phyloP scores from a whole-genome alignment of 495 filamentous ascomycete species.

The Penicillium canariense region DNA sequence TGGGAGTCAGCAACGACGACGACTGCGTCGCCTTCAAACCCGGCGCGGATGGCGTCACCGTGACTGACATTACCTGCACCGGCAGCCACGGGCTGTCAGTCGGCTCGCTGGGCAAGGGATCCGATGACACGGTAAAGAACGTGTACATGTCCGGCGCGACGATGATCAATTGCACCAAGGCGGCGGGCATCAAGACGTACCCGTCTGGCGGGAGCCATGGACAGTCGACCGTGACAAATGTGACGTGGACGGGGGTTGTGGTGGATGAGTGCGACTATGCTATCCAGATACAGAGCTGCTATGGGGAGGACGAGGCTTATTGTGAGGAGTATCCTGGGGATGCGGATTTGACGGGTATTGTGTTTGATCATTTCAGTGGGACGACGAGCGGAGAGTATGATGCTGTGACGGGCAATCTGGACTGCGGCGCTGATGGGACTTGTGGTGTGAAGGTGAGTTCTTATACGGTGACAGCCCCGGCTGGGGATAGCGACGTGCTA shows the following conservation, averaged over 20 bases:
- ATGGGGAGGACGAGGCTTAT: conserved; percentile 39
- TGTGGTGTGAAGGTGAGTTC: conserved; percentile 35
- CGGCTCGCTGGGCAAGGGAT: conserved; percentile 34
- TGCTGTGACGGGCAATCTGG: conserved; percentile 37
- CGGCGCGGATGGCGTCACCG: conserved; percentile 37
- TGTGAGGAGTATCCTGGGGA: conserved; percentile 36
- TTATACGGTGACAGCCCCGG: conserved; percentile 34
- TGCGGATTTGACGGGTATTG: conserved; percentile 34
- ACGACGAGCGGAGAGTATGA: conserved; percentile 40
- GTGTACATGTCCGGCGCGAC: conserved; percentile 35
- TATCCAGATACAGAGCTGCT: conserved; percentile 50
- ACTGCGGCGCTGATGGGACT: conserved; percentile 39
- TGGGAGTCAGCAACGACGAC: conserved; percentile 43
- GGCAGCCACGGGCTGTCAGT: conserved; percentile 45
- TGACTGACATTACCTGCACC: conserved; percentile 37
- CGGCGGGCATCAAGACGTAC: conserved; percentile 45
- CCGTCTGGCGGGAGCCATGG: conserved; percentile 36
- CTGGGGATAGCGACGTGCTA: conserved; percentile 32
- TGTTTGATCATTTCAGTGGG: conserved; percentile 38
- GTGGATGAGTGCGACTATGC: conserved; percentile 43
- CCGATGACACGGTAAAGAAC: conserved; percentile 38
- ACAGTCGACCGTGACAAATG: conserved; percentile 38
- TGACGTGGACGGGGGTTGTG: conserved; percentile 38
- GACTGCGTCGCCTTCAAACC: conserved; percentile 50
- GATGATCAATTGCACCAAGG: conserved; percentile 45